These are phyloP conservation scores for Xylaria arbuscula DNA, from an alignment of 2,329 filamentous ascomycete genomes.

Conservation along the genomic window DNA sequence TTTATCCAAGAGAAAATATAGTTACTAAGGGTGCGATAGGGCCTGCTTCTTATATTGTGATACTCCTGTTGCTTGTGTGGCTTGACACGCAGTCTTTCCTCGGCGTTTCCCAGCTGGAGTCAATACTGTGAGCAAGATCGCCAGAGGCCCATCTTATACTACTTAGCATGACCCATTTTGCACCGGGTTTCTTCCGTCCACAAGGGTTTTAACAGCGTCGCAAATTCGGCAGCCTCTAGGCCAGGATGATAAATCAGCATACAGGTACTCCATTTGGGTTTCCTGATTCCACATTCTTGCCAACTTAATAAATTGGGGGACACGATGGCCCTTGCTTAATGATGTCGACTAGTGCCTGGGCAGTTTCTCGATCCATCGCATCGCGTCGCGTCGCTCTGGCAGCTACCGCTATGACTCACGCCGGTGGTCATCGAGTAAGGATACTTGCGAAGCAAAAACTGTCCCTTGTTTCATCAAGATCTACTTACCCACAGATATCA, in stretches of 20 bases:
- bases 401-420: slow-evolving; percentile 7
- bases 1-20: background rate
- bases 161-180: background rate
- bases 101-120: background rate
- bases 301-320: background rate
- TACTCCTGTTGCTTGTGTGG: background rate
- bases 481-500: background rate
- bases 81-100: background rate
- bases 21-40: slow-evolving; percentile 3
- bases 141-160: background rate
- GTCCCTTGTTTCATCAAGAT: background rate
- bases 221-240: slow-evolving; percentile 18
- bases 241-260: slow-evolving; percentile 13
- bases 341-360: slow-evolving; percentile 15
- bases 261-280: slow-evolving; percentile 14
- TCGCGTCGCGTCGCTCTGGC: slow-evolving; percentile 11
- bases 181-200: slow-evolving; percentile 5
- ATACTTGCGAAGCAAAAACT: slow-evolving; percentile 20
- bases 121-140: background rate
- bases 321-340: background rate
- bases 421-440: slow-evolving; percentile 24
- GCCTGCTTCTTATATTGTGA: background rate
- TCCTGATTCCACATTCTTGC: background rate
- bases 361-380: slow-evolving; percentile 14
- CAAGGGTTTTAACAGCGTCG: slow-evolving; percentile 19